Evolutionary conservation across 108 stramenopile genomes (phyloP), one percentile per base, ranked within the genome.

Genomic region (Skeletonema costatum): DNA sequence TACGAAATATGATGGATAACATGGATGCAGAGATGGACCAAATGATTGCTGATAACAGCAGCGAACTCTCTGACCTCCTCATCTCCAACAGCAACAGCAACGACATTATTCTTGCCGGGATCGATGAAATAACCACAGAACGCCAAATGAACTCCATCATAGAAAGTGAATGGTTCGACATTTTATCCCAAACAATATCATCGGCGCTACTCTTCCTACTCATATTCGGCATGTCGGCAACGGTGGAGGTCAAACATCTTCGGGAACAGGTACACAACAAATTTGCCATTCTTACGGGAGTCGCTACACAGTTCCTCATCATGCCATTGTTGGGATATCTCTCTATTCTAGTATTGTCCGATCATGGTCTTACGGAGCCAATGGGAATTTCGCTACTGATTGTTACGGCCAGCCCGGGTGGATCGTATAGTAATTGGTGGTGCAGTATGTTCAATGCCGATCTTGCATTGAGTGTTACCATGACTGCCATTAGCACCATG

Each of bases 381-480:
- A 81, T 90, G 74, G 92, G 89, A 32, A 80, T 96, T 35, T 87
- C 88, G 3, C 74, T 97, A 11, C 73, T 97, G 53, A 87, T 97
- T 29, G 93, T 97, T 10, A 91, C 90, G 17, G 77, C 86, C 16
- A 85, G 83, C 74, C 97, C 97, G 7, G 97, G 97, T 44, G 97
- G 97, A 10, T 84, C 84, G 44, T 97, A 97, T 69, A 79, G 76
- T 35, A 97, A 97, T 81, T 97, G 95, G 88, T 96, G 91, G 92
- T 94, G 93, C 72, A 86, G 82, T 6, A 62, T 96, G 71, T 92
- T 97, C 73, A 97, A 97, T 80, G 91, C 92, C 17, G 95, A 96
- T 70, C 83, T 97, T 56, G 93, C 95, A 2, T 64, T 97, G 51
- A 82, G 78, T 48, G 95, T 97, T 12, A 91, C 94, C 31, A 94